Conservation (phyloP, 345 rosid genomes). For the Noccaea caerulescens region DNA sequence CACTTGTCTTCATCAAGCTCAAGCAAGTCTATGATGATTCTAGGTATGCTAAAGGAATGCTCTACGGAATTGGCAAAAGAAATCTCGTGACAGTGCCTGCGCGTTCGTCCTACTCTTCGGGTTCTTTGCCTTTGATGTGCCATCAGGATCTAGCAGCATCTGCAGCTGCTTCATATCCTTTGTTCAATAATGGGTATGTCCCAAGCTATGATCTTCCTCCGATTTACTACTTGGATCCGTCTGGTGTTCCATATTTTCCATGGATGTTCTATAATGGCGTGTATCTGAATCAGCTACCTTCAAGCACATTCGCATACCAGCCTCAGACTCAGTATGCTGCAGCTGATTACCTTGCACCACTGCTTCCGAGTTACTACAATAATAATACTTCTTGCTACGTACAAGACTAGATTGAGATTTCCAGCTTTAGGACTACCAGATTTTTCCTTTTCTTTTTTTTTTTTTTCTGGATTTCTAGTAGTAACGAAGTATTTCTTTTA, state of each 20-base stretch:
- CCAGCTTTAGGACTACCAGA: slow-evolving; percentile 16
- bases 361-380: slow-evolving; percentile 23
- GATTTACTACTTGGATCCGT: background rate
- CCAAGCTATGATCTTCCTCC: slow-evolving; percentile 24
- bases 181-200: slow-evolving; percentile 24
- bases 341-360: slow-evolving; percentile 25
- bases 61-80: slow-evolving; percentile 37
- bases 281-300: slow-evolving; percentile 20
- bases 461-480: slow-evolving; percentile 20
- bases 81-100: too few relatives aligned
- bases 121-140: background rate
- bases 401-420: slow-evolving; percentile 23
- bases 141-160: slow-evolving; percentile 21
- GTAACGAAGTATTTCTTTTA: slow-evolving; percentile 10
- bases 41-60: slow-evolving; percentile 34
- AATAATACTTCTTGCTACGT: slow-evolving; percentile 17
- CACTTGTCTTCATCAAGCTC: slow-evolving; percentile 33
- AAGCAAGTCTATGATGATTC: slow-evolving; percentile 22
- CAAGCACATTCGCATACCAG: slow-evolving; percentile 13
- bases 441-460: background rate
- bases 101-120: too few relatives aligned
- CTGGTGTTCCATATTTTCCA: slow-evolving; percentile 11
- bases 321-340: slow-evolving; percentile 25
- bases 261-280: slow-evolving; percentile 22
- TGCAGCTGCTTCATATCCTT: slow-evolving; percentile 11